Base-by-base conservation (phyloP, 2,329 filamentous ascomycete genomes). In the Fusarium domesticum region DNA sequence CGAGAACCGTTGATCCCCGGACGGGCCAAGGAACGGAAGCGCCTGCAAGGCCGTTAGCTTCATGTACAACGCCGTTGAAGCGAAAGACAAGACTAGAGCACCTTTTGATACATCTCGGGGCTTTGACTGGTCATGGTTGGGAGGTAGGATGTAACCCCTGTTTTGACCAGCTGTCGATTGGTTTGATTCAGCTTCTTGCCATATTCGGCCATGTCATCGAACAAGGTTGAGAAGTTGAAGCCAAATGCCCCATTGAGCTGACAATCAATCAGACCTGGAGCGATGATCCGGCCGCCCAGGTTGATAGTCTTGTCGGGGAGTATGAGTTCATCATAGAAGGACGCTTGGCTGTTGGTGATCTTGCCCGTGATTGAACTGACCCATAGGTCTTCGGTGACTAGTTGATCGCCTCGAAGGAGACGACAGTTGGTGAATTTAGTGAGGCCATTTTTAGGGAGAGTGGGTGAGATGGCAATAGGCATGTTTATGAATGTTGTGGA, bases 181-280 rank as follows among this genome's bases (percentile, higher is more conserved):
- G 92, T 75, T 45, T 81, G 74, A 51, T 74, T 75, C 38, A 96
- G 71, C n/a, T 81, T 83, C 64, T 88, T 85, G 45, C 80, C 78
- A 59, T 95, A 96, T 39, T 78, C 74, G 20, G 74, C 69, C 67
- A 78, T 81, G 58, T 85, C 80, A 14, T 83, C 76, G n/a, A 87
- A 81, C 8, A 89, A 74, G 1, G 83, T 81, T 3, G 89, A 93
- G 66, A 95, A 96, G 71, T 96, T 92, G 73, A 96, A 95, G 44
- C 90, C 90, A 60, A 90, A 92, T 8, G 87, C 90, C 37, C 91
- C 91, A 61, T 96, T 96, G 56, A 96, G 82, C 67, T 96, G 91
- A 40, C 86, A 85, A 55, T 96, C 91, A 57, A 96, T 93, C 62
- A 96, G 77, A 18, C 91, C 91, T 0, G 91, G 89, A 1, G 87